phyloP scores from a whole-genome alignment of 139 green algal genomes.

The Pycnococcus provasolii region DNA sequence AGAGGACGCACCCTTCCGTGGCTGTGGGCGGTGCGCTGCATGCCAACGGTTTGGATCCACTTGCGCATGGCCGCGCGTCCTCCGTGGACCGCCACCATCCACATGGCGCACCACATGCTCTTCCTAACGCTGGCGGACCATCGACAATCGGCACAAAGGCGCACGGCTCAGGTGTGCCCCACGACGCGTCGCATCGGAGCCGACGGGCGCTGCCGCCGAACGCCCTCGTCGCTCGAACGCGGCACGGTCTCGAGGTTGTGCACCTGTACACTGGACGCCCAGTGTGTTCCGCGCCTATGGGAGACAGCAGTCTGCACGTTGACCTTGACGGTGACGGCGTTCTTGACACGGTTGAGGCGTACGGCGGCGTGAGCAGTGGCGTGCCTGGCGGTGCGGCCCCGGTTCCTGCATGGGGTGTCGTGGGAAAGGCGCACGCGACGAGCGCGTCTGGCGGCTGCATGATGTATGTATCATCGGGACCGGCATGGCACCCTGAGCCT shows the following conservation, averaged over 20 bases:
- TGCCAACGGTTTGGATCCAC: too few species aligned
- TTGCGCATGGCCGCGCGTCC: too few species aligned
- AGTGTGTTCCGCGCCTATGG: constrained; percentile 64
- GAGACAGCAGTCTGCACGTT: constrained; percentile 58
- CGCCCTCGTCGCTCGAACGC: constrained; percentile 77
- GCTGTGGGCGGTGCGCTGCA: too few species aligned
- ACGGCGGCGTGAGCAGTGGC: neutral
- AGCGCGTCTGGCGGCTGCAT: neutral
- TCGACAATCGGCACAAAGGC: too few species aligned
- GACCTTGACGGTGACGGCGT: constrained; percentile 93
- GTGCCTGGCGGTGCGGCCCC: neutral
- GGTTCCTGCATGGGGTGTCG: neutral
- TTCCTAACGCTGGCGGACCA: too few species aligned
- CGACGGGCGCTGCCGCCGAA: constrained; percentile 44
- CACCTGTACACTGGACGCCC: constrained; percentile 69
- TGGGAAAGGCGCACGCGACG: neutral
- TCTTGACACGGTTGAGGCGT: constrained; percentile 71
- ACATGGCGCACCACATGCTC: too few species aligned
- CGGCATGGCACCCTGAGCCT: constrained; percentile 31
- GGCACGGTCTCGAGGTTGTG: constrained; percentile 81
- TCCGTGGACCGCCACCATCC: too few species aligned
- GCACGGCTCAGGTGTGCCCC: too few species aligned
- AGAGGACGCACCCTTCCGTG: too few species aligned
- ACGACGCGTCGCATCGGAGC: too few species aligned
- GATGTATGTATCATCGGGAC: too few species aligned